These are phyloP conservation scores for Friedmanniomyces simplex DNA, from an alignment of 495 filamentous ascomycete genomes.

Conservation along the genomic window DNA sequence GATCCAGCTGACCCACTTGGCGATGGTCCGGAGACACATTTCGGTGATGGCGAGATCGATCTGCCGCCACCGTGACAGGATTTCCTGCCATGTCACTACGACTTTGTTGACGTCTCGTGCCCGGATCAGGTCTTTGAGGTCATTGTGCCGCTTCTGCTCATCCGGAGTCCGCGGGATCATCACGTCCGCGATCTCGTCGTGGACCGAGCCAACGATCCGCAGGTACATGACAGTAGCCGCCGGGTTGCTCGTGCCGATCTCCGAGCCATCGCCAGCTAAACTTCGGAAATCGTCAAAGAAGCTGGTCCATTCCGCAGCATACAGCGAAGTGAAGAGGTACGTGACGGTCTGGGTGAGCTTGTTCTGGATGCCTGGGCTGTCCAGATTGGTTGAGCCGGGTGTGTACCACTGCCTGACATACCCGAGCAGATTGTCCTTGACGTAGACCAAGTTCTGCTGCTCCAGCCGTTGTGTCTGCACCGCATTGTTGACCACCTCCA, in stretches of 20 bases:
- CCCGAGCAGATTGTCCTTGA: conserved; percentile 65
- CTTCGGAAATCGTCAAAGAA: conserved; percentile 82
- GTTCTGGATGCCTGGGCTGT: conserved; percentile 75
- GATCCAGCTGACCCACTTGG: conserved; percentile 96
- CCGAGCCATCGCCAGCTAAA: conserved; percentile 44
- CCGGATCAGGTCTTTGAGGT: conserved; percentile 81
- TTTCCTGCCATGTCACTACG: conserved; percentile 79
- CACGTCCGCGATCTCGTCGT: conserved; percentile 94
- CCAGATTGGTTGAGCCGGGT: conserved; percentile 39
- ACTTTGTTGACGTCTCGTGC: conserved; percentile 77
- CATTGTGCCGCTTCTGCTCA: conserved; percentile 67
- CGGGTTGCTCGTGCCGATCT: conserved; percentile 42
- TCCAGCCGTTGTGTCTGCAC: conserved; percentile 65
- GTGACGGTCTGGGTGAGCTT: conserved; percentile 95
- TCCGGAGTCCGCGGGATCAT: conserved; percentile 62
- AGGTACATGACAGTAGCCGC: conserved; percentile 77
- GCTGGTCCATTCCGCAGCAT: conserved; percentile 69
- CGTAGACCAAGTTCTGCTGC: conserved; percentile 50
- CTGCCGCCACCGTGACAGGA: conserved; percentile 68
- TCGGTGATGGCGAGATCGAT: conserved; percentile 66
- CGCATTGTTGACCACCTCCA: conserved; percentile 87
- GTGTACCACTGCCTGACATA: conserved; percentile 69
- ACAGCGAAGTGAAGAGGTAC: conserved; percentile 75
- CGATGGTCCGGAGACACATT: conserved; percentile 76
- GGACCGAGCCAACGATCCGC: conserved; percentile 72